phyloP scores from a whole-genome alignment of 2,329 filamentous ascomycete species.

The Zarea fungicola region DNA sequence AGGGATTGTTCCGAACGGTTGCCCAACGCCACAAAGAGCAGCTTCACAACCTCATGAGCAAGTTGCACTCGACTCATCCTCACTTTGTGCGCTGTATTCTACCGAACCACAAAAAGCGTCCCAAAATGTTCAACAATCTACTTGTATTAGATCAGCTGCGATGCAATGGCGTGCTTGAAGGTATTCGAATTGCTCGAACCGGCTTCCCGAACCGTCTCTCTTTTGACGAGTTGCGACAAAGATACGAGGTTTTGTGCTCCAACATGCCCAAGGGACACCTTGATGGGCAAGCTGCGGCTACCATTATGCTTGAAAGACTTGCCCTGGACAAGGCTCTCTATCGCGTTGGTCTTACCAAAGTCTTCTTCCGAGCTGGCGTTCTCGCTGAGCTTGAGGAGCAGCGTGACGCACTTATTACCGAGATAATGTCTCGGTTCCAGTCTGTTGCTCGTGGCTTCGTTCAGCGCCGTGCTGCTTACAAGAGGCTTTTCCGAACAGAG shows the following conservation, averaged over 20 bases:
- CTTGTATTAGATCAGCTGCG: constrained; percentile 96
- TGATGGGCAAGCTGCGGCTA: constrained; percentile 80
- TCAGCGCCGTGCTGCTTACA: constrained; percentile 82
- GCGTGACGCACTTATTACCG: constrained; percentile 83
- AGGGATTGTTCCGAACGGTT: constrained; percentile 92
- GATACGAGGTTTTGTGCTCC: constrained; percentile 89
- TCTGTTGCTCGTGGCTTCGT: constrained; percentile 86
- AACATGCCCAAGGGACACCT: constrained; percentile 86
- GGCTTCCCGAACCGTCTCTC: constrained; percentile 92
- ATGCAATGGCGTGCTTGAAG: constrained; percentile 98
- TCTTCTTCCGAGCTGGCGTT: constrained; percentile 95
- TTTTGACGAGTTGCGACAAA: constrained; percentile 89
- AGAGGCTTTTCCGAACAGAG: constrained; percentile 89
- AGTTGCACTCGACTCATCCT: constrained; percentile 92
- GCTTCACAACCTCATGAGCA: constrained; percentile 89
- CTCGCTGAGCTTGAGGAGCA: constrained; percentile 95
- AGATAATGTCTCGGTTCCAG: constrained; percentile 92
- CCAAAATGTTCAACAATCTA: constrained; percentile 85
- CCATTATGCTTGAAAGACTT: constrained; percentile 84
- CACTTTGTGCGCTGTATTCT: constrained; percentile 98
- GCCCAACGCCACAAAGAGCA: constrained; percentile 98
- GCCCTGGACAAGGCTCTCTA: constrained; percentile 81
- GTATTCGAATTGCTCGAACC: constrained; percentile 92
- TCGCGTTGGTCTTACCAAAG: constrained; percentile 91
- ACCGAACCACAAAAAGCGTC: constrained; percentile 94